These are phyloP conservation scores for Nitzschia sp. DNA, from an alignment of 108 stramenopile genomes.

Conservation along the genomic window DNA sequence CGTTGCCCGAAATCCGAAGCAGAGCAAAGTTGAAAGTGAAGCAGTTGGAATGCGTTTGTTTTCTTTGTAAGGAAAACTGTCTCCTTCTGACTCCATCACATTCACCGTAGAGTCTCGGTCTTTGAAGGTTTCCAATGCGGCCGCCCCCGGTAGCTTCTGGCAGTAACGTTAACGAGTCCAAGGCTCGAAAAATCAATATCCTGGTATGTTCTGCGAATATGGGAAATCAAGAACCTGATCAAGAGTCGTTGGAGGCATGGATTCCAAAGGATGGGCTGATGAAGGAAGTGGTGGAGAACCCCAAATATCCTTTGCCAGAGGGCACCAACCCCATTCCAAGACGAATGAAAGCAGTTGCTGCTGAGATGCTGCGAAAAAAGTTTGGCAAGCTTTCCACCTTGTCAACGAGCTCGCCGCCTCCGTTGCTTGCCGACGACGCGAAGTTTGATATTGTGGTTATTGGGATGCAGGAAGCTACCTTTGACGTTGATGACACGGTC, in stretches of 20 bases:
- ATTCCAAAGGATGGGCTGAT: conserved; percentile 50
- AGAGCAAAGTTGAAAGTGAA: no score
- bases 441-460: conserved; percentile 63
- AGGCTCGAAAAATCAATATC: conserved; percentile 18
- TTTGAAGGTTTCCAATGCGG: no score
- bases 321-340: neutral
- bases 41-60: no score
- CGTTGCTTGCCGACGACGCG: neutral
- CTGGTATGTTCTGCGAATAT: conserved; percentile 46
- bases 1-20: no score
- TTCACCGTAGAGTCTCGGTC: no score
- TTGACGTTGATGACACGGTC: conserved; percentile 23
- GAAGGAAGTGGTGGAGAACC: conserved; percentile 24
- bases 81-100: no score
- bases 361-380: neutral
- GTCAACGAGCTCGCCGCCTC: neutral
- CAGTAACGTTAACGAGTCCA: no score
- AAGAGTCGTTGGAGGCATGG: conserved; percentile 48
- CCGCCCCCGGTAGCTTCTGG: no score
- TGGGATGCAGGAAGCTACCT: conserved; percentile 69
- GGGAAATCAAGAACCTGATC: conserved; percentile 48
- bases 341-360: neutral
- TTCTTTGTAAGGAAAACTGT: no score
- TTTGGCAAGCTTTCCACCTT: neutral
- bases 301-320: conserved; percentile 17